phyloP scores from a whole-genome alignment of 805 yeast species.

The Candida lessepsii region DNA sequence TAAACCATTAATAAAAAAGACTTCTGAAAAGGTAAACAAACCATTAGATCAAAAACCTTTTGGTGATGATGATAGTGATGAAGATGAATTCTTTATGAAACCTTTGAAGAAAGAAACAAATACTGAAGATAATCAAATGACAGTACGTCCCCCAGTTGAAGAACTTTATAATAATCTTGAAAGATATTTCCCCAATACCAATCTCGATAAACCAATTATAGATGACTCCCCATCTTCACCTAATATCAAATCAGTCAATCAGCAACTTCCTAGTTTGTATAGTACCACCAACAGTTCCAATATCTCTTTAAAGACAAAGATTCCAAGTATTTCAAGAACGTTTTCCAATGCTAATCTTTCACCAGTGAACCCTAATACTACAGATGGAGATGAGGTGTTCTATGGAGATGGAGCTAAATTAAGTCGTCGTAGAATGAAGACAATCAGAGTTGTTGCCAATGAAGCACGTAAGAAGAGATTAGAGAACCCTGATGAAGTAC shows the following conservation, averaged over 20 bases:
- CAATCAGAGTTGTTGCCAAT: slow-evolving; percentile 88
- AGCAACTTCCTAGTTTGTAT: slow-evolving; percentile 15
- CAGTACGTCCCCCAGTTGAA: slow-evolving; percentile 92
- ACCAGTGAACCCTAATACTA: slow-evolving; percentile 23
- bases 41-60: not conserved
- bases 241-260: not conserved
- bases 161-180: slow-evolving; percentile 90
- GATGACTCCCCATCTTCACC: slow-evolving; percentile 66
- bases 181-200: slow-evolving; percentile 86
- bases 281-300: slow-evolving; percentile 2
- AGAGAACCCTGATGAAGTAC: slow-evolving; percentile 17
- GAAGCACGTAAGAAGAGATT: slow-evolving; percentile 61
- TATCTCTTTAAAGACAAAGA: slow-evolving; percentile 12
- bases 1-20: slow-evolving; percentile 21
- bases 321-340: slow-evolving; percentile 40
- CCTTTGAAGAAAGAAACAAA: slow-evolving; percentile 15
- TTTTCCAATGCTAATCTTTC: slow-evolving; percentile 44
- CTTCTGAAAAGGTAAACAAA: not conserved
- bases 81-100: slow-evolving; percentile 63
- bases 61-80: slow-evolving; percentile 23
- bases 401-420: slow-evolving; percentile 43
- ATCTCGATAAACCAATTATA: slow-evolving; percentile 86
- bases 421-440: slow-evolving; percentile 68
- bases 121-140: slow-evolving; percentile 33
- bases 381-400: slow-evolving; percentile 32